These are phyloP conservation scores for Pythium apleroticum DNA, from an alignment of 352 stramenopile species.

Conservation along the genomic window DNA sequence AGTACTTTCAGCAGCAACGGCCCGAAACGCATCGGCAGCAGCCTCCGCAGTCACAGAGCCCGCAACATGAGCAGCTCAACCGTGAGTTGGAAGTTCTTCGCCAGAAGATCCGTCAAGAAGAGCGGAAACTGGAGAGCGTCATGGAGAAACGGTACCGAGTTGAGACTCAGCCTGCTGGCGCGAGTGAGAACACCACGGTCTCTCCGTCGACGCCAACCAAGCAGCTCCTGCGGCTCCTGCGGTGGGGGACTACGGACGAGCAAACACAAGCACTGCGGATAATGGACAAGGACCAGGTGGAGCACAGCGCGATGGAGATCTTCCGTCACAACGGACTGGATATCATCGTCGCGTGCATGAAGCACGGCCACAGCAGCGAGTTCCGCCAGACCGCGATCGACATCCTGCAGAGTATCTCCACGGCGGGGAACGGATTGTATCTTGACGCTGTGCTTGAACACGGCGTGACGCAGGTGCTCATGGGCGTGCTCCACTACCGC, in stretches of 20 bases:
- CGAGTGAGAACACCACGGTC: neutral
- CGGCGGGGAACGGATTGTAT: constrained; percentile 16
- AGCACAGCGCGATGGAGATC: constrained; percentile 19
- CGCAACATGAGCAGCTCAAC: constrained; percentile 12
- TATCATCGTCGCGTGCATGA: constrained; percentile 24
- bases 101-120: constrained; percentile 26
- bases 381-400: constrained; percentile 24
- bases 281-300: constrained; percentile 12
- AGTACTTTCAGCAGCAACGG: constrained; percentile 11
- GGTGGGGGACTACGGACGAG: constrained; percentile 24
- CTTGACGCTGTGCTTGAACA: constrained; percentile 26
- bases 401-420: constrained; percentile 28
- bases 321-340: constrained; percentile 25
- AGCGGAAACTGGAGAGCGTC: constrained; percentile 16
- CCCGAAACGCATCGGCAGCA: neutral
- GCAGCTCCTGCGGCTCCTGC: constrained; percentile 20
- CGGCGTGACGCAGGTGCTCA: constrained; percentile 23
- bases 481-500: constrained; percentile 27
- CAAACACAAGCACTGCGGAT: constrained; percentile 12
- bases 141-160: constrained; percentile 15
- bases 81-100: constrained; percentile 22
- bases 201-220: constrained; percentile 13
- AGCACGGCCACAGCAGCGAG: constrained; percentile 27
- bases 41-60: neutral
- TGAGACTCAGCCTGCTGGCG: neutral